Base-by-base conservation (phyloP, 2,329 filamentous ascomycete genomes). In the Incumbomyces delicatus region DNA sequence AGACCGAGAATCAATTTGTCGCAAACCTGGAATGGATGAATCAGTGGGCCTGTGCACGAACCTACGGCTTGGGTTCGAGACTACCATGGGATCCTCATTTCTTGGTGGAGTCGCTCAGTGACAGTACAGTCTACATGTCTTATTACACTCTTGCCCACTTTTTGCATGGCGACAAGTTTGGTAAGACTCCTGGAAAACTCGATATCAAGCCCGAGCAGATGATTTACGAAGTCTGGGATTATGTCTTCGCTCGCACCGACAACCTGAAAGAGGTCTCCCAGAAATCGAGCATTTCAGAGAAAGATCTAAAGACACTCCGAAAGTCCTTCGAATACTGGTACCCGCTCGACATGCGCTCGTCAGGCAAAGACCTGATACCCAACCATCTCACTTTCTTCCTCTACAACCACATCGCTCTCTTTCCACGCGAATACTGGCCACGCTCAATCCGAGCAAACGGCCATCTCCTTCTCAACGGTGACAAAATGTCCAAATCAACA, bases 401-500 rank as follows among this genome's bases (percentile, higher is more conserved):
- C 46, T 96, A 96, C 70, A 83, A 90, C 57, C 92, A 96, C 66
- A 67, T 92, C 54, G 92, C 92, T 10, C 76, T 98, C 36, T 96
- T 95, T 75, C 78, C 81, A 11, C 77, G 78, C 49, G 79, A 90
- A 64, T 94, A 88, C 72, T 95, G 90, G 88, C 92, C 92, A 10
- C 77, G 77, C 43, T 81, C 81, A 52, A 76, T 96, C 55, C 84
- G 92, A 54, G 82, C 85, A 52, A 98, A 98, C 62, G 92, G 92
- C 1, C 90, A 96, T 68, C 70, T 96, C 60, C 80, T 94, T 66
- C 75, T 98, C 54, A 98, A 98, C 64, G 90, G 90, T 41, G 87
- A 95, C 64, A 98, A 98, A 77, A 98, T 98, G 92, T 85, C 81
- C 64, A 98, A 98, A 73, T 90, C 84, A 45, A 95, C 89, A 0